Evolutionary conservation across 163 green algal genomes (phyloP).

Genomic region (Scenedesmus sp.): DNA sequence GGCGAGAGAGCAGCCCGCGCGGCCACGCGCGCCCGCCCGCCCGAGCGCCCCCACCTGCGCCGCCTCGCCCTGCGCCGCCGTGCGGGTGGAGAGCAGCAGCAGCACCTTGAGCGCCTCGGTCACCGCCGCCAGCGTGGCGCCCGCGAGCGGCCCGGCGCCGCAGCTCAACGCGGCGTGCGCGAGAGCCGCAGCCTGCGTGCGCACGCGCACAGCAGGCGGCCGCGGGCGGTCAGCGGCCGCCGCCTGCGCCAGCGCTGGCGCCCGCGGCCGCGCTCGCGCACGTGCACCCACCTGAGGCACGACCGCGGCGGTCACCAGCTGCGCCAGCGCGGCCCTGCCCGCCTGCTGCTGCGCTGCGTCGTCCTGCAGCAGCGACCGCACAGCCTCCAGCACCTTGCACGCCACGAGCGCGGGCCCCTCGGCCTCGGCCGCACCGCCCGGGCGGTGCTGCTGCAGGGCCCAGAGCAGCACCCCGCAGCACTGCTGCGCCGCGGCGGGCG

Average conservation of each 20-base stretch:
- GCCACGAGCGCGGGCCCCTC: slow-evolving; percentile 7
- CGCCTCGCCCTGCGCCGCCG: slow-evolving; percentile 34
- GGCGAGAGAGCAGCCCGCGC: neutral
- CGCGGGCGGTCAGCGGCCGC: neutral
- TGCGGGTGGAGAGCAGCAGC: slow-evolving; percentile 54
- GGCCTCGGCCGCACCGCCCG: neutral
- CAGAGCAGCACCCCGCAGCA: slow-evolving; percentile 21
- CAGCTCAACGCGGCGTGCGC: slow-evolving; percentile 1
- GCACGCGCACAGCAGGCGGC: neutral
- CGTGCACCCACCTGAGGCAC: slow-evolving; percentile 6
- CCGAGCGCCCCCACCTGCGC: slow-evolving; percentile 39
- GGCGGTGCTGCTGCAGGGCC: slow-evolving; percentile 31
- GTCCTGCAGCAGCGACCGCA: slow-evolving; percentile 45
- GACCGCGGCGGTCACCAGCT: slow-evolving; percentile 13
- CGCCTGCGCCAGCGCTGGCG: neutral
- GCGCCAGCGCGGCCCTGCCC: neutral
- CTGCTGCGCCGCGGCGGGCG: slow-evolving; percentile 16
- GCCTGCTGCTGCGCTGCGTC: neutral
- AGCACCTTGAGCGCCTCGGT: slow-evolving; percentile 60
- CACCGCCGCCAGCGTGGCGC: slow-evolving; percentile 37
- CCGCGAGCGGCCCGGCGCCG: neutral
- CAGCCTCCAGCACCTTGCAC: slow-evolving; percentile 39
- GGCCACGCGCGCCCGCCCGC: neutral
- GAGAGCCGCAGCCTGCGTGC: slow-evolving; percentile 28
- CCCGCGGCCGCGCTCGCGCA: neutral